These are phyloP conservation scores for Guadua angustifolia DNA, from an alignment of 176 grass and related monocot genomes.

Conservation along the genomic window DNA sequence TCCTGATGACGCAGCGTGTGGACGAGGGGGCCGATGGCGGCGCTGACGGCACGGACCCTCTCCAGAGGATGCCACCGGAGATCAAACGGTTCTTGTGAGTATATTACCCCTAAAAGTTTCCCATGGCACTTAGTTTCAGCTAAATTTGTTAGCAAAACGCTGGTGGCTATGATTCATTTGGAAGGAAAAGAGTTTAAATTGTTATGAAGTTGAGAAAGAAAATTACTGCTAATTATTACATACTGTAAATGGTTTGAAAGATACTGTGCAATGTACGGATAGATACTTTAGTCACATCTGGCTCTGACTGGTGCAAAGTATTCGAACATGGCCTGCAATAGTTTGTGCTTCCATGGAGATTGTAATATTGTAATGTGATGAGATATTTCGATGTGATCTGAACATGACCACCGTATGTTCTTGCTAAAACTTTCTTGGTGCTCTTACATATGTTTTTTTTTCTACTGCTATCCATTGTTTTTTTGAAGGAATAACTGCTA, in stretches of 20 bases:
- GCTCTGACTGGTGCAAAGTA: neutral
- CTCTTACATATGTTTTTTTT: neutral
- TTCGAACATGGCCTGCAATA: neutral
- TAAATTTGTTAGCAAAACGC: neutral
- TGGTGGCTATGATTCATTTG: neutral
- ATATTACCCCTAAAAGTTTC: neutral
- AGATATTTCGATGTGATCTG: neutral
- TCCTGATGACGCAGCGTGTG: constrained; percentile 96
- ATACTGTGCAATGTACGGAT: neutral
- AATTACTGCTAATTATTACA: neutral
- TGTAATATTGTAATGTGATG: constrained; percentile 13
- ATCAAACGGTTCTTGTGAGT: constrained; percentile 98
- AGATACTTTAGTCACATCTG: neutral
- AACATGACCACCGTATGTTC: neutral
- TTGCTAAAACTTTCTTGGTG: neutral
- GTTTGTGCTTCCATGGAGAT: constrained; percentile 13
- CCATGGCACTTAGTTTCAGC: neutral
- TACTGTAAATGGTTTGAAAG: neutral
- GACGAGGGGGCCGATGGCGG: constrained; percentile 68
- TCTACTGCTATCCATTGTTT: neutral
- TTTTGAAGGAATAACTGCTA: neutral
- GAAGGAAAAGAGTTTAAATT: neutral
- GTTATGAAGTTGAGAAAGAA: neutral
- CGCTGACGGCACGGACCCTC: constrained; percentile 57
- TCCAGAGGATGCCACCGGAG: constrained; percentile 90